Percentiles rank a stretch among this genome's conserved stretches.
Evolutionary conservation across 2,329 filamentous ascomycete genomes (phyloP).

Genomic region (Curvularia hawaiiensis): DNA sequence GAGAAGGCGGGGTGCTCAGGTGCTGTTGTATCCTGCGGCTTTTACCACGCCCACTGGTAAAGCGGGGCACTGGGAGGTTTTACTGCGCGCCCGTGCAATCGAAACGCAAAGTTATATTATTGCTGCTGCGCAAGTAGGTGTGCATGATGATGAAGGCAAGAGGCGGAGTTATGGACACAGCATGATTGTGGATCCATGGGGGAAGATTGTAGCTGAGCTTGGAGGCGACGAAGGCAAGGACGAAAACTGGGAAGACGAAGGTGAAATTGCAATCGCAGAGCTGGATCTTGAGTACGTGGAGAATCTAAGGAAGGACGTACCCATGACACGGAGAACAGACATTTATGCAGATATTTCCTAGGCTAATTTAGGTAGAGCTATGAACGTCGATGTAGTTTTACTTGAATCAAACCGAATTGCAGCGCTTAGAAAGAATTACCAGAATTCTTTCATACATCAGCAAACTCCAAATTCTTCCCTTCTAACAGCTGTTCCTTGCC

Average conservation of each 20-base stretch:
- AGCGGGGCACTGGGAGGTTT: constrained; percentile 78
- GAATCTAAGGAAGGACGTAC: constrained; percentile 62
- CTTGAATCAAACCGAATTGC: not conserved
- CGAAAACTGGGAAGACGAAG: constrained; percentile 41
- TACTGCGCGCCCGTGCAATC: constrained; percentile 81
- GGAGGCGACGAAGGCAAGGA: constrained; percentile 55
- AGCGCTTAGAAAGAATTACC: not conserved
- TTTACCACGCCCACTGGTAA: constrained; percentile 86
- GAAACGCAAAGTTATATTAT: constrained; percentile 89
- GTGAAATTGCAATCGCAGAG: constrained; percentile 55
- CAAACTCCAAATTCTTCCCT: constrained; percentile 26
- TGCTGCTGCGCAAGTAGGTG: constrained; percentile 78
- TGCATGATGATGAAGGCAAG: constrained; percentile 68
- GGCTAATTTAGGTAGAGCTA: not conserved
- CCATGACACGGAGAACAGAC: constrained; percentile 60
- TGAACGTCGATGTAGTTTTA: not conserved
- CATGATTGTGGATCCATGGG: constrained; percentile 88
- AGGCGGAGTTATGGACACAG: constrained; percentile 84
- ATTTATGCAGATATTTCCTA: constrained; percentile 43
- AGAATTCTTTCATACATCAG: not conserved
- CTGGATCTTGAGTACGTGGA: constrained; percentile 59
- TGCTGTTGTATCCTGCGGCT: constrained; percentile 86
- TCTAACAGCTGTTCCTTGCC: constrained; percentile 35
- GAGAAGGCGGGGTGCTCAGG: constrained; percentile 68
- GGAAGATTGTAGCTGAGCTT: constrained; percentile 70